Base-by-base conservation (phyloP, 495 filamentous ascomycete species). In the Neurospora sp. region DNA sequence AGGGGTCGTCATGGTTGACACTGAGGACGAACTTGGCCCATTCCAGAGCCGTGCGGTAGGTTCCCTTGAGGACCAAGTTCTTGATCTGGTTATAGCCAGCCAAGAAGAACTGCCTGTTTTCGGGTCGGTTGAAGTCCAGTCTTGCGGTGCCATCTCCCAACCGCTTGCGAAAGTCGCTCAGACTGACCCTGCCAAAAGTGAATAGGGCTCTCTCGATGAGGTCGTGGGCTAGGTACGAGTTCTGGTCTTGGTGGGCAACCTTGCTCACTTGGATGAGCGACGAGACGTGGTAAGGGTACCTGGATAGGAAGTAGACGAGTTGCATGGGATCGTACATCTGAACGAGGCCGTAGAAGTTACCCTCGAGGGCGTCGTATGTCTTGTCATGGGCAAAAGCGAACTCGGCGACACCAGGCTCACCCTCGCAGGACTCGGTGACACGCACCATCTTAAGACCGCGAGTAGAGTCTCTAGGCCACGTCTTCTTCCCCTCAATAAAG, bases 21-120 rank as follows among this genome's bases (percentile, higher is more conserved):
- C 89, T 88, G 1, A 97, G 83, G 10, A 97, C 81, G 10, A 98
- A 82, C 81, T 96, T 97, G 7, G 91, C 87, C 93, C 94, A 99
- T 81, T 98, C 96, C 68, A 94, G 91, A 0, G 93, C 92, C 1
- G 96, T 98, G 39, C 94, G 87, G 86, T 92, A 97, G 16, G 94
- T 97, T n/a, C 94, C 94, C 76, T 96, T 94, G 87, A 92, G 91
- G 11, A 91, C 86, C 11, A 98, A 85, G 73, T 92, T 93, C 71
- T 85, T 87, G 76, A 97, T 90, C 75, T 97, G 97, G 74, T 94
- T 89, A 86, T 91, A 96, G n/a, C 88, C 90, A 31, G 93, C 91
- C 61, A 98, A 89, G 89, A 90, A 98, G 69, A 99, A 89, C 78
- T 99, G 95, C 48, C 96, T 88, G 78, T 98, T 98, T 80, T 96